Evolutionary conservation across 805 yeast genomes (phyloP), one percentile per base, ranked within the genome.

Genomic region (Nakazawaea wickerhamii): DNA sequence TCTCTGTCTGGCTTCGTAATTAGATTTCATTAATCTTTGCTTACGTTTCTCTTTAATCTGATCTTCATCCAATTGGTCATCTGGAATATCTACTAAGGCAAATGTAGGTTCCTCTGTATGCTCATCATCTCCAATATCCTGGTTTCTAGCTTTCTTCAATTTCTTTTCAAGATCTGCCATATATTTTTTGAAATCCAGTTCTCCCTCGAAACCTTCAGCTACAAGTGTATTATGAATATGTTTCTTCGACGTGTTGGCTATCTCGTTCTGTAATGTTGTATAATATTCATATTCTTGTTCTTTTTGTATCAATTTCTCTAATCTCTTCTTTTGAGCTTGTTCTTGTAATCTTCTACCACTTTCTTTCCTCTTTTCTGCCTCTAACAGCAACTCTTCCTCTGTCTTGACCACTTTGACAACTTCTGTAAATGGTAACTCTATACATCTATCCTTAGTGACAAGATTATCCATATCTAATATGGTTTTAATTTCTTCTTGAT

Each of bases 311-410:
- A 87, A 63, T 54, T 86, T 89, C 57, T 91, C 96, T 8, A 79
- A 60, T 43, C 99, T 68, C 50, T 81, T 82, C 54, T 81, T 83
- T 52, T 83, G 89, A 0, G 97, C 97, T 61, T 89, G 96, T 54
- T 87, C 95, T 63, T 93, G 98, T 48, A 95, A 69, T 50, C 95
- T 71, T 49, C 82, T 76, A 7, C 97, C 97, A 48, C 84, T 84
- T 56, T 89, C 96, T 52, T 76, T 74, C 47, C 95, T 73, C 56
- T 83, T 81, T 50, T 84, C 91, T 1, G 90, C 82, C 49, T 85
- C 89, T 20, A 73, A 60, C 17, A 76, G 79, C 20, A 90, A 61
- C 57, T 91, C 97, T 59, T 87, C 96, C 46, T 83, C 93, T 0
- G 88, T 66, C 57, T 90, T 90, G 57, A 82, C 86, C 34, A 76